Percentiles rank a stretch among this genome's conserved stretches.
Evolutionary conservation across 352 stramenopile species (phyloP).

Genomic region (Phytophthora aleatoria): DNA sequence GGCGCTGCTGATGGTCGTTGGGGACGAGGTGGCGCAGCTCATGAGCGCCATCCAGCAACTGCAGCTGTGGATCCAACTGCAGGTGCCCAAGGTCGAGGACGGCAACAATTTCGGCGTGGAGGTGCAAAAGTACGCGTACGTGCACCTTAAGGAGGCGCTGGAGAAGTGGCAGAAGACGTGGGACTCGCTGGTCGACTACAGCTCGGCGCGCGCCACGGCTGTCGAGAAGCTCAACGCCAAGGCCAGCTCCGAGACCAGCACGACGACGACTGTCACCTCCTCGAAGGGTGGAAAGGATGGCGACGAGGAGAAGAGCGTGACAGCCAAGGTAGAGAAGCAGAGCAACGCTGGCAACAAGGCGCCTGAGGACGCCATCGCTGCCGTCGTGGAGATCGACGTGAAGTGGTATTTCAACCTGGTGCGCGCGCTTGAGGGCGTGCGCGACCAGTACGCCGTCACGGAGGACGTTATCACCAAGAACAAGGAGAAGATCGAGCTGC

Average conservation of each 20-base stretch:
- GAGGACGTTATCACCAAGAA: constrained; percentile 80
- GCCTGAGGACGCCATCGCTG: constrained; percentile 61
- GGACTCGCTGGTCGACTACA: constrained; percentile 78
- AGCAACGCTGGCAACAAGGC: constrained; percentile 36
- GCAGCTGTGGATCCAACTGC: constrained; percentile 75
- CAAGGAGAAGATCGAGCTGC: constrained; percentile 80
- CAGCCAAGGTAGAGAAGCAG: constrained; percentile 62
- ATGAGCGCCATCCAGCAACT: constrained; percentile 56
- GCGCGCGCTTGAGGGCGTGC: constrained; percentile 69
- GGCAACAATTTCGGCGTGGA: constrained; percentile 91
- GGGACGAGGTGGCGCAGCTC: constrained; percentile 61
- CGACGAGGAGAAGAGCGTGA: constrained; percentile 76
- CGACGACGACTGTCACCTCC: constrained; percentile 60
- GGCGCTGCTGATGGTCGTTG: constrained; percentile 44
- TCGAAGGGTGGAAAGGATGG: constrained; percentile 68
- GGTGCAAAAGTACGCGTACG: constrained; percentile 78
- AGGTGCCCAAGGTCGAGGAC: constrained; percentile 77
- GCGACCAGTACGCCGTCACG: constrained; percentile 78
- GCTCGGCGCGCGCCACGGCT: constrained; percentile 56
- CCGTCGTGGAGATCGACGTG: constrained; percentile 77
- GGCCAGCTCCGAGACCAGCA: constrained; percentile 57
- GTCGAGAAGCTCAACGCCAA: constrained; percentile 83
- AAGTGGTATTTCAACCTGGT: constrained; percentile 88
- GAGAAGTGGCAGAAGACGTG: constrained; percentile 80
- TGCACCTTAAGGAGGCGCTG: constrained; percentile 68